Base-by-base conservation (phyloP, 345 rosid genomes). In the Excoecaria agallocha region DNA sequence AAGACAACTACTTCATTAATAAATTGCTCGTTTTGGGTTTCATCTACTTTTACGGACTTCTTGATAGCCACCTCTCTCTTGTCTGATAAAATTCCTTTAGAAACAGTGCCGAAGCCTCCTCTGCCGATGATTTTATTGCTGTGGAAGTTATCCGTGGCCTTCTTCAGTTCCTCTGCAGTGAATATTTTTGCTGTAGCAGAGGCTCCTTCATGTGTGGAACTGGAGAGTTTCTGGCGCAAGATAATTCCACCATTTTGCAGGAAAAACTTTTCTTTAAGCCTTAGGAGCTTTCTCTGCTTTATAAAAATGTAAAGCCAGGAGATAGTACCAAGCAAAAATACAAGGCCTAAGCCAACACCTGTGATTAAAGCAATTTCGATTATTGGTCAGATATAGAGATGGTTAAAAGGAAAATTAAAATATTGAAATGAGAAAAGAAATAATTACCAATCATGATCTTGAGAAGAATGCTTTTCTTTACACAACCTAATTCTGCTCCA, bases 41-140 rank as follows among this genome's bases (percentile, higher is more conserved):
- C 54, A 24, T 74, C 71, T 1, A 74, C 43, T 15, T 37, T 41
- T 45, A 64, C 54, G 22, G 70, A 73, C 39, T 15, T 74, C 19
- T 74, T 74, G 7, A 74, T 39, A 0, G 77, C 77, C n/a, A 74
- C 71, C 19, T 50, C 60, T 22, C 12, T 61, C 19, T 67, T 67
- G 12, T 73, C 76, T 5, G 22, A 46, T n/a, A 73, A 22, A 59
- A 73, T 62, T 4, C 69, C 76, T 20, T 50, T 73, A 15, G 51
- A 73, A 37, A 73, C 76, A 3, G 76, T 73, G 11, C 76, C 61
- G 56, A 49, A 73, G 4, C 76, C 76, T 73, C 76, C 76, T 5
- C 51, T 49, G 22, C 76, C 69, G 9, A 73, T 58, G 37, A 73
- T 48, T 51, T 61, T 52, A 54, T 52, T 73, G 16, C 49, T 58